Base-by-base conservation (phyloP, 202 grass and related monocot species). In the Digitaria exilis region DNA sequence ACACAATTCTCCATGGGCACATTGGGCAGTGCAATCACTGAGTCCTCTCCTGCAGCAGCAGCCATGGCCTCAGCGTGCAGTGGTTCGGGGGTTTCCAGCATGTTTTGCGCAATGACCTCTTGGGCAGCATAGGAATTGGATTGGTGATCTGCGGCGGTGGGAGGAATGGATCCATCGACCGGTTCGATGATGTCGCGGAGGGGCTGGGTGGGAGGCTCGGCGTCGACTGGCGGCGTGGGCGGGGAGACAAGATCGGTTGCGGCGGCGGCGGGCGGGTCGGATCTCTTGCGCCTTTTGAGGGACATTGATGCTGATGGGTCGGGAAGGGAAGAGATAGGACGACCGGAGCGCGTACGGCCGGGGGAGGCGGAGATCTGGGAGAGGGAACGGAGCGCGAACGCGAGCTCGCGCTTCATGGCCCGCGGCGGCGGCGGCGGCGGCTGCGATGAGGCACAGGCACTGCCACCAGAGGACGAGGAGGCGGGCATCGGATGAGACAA, bases 321-420 rank as follows among this genome's bases (percentile, higher is more conserved):
- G 18, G 73, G 45, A 44, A 62, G 52, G 79, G 65, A 76, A 51
- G 79, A 37, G 74, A 89, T 64, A 43, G 67, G 62, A 42, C 88
- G 84, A 21, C 84, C 84, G 43, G 88, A 90, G 79, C 88, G 88
- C 74, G 88, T 90, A 68, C 88, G 84, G 32, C 88, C 88, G 1
- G 79, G 73, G 41, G 84, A 79, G 32, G 88, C 60, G 26, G 73
- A 28, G 73, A 86, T 86, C 67, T 71, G 66, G 65, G 88, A 86
- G 32, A 90, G 68, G n/a, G 79, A 86, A 49, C 78, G 79, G 32
- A 90, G 88, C 19, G 88, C 88, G 67, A 90, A 90, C 59, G 88
- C 79, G 42, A 90, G 88, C 84, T 90, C 88, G 11, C 88, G 88
- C 84, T 86, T 90, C 88, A 86, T 86, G 74, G 84, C 74, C 41